Conservation (phyloP, 2,329 filamentous ascomycete species). For the Tolypocladium album region DNA sequence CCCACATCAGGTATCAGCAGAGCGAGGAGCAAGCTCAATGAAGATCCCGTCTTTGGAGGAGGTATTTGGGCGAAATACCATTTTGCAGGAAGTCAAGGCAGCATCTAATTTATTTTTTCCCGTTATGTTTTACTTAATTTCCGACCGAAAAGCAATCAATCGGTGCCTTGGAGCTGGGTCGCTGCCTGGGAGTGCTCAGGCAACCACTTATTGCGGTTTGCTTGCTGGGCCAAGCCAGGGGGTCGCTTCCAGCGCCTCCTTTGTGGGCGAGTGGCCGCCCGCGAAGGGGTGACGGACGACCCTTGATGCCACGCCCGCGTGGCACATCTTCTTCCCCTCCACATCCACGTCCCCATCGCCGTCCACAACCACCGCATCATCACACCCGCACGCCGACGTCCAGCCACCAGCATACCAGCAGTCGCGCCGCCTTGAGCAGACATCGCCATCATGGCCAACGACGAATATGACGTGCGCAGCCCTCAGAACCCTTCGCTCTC, state of each 20-base stretch:
- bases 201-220: background rate
- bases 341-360: constrained; percentile 6
- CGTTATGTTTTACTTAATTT: background rate
- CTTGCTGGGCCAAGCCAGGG: background rate
- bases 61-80: background rate
- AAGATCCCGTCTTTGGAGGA: background rate
- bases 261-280: background rate
- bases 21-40: too few species aligned
- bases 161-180: background rate
- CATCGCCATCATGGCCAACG: constrained; percentile 78
- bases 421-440: background rate
- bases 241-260: background rate
- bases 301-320: constrained; percentile 6
- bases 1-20: too few species aligned
- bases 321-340: constrained; percentile 9
- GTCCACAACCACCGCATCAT: constrained; percentile 2
- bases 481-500: constrained; percentile 9
- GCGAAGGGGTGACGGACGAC: background rate
- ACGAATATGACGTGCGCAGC: constrained; percentile 94
- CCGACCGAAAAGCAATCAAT: background rate
- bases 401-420: constrained; percentile 1
- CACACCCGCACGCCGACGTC: background rate
- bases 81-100: background rate
- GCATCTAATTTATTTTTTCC: too few species aligned
- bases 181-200: background rate